Base-by-base conservation (phyloP, 2,329 filamentous ascomycete genomes). In the Cladobotryum protrusum region DNA sequence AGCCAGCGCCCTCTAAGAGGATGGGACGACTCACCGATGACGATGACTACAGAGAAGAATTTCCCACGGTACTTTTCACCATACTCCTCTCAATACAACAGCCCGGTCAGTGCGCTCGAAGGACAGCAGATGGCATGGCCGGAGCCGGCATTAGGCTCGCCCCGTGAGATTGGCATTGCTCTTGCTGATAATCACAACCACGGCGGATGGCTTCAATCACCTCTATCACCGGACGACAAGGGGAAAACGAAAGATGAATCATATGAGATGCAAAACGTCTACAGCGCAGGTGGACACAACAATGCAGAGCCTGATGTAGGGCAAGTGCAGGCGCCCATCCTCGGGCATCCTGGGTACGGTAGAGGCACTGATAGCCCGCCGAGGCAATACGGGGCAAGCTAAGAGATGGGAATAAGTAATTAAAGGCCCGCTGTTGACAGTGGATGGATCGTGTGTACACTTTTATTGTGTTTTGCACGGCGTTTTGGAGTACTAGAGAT, bases 71-170 rank as follows among this genome's bases (percentile, higher is more conserved):
- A 82, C 63, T 74, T 81, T 55, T 82, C 78, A 3, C 81, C 81
- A 0, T 84, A 83, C 59, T 72, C 70, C 17, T 81, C 78, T 37
- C 77, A 81, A 52, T 83, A 75, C 64, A 79, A 70, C 62, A 82
- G 78, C 57, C 81, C 81, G 1, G 70, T 79, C 52, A 77, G 70
- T 47, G 73, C 67, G 0, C 65, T 63, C 1, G 73, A 74, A 34
- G 60, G 57, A 2, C 57, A 61, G 0, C 55, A 57, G 33, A 61
- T 63, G 55, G 57, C 63, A 14, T 75, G 72, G 73, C 73, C 70
- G 1, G 48, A 50, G 3, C 52, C 49, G 3, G 56, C 56, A 2
- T 40, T 56, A 14, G 47, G 43, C 6, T 48, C 35, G 11, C 50
- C 48, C 6, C 53, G 54, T 1, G 55, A 58, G 18, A 57, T 59